Evolutionary conservation across 139 green algal species (phyloP).

Genomic region (Volvox reticuliferus): DNA sequence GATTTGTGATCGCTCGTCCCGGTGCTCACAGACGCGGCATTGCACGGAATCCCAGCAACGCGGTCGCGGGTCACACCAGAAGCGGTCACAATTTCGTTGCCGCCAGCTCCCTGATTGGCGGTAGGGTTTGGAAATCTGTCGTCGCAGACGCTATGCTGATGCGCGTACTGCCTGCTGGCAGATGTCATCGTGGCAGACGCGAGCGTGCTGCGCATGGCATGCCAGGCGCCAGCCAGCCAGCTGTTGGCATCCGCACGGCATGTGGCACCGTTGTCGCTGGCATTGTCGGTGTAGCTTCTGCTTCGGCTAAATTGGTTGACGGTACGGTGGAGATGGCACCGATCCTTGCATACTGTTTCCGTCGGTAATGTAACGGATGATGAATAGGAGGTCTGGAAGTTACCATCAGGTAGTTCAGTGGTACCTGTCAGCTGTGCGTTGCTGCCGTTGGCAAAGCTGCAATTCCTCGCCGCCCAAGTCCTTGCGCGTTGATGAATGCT

Average conservation of each 20-base stretch:
- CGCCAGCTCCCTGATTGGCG: too few relatives aligned
- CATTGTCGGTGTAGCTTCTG: neutral
- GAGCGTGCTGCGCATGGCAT: constrained; percentile 14
- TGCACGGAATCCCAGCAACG: too few relatives aligned
- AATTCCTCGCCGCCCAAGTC: neutral
- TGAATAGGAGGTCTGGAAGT: too few relatives aligned
- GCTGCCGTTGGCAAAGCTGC: too few relatives aligned
- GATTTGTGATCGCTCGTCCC: neutral
- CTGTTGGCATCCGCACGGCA: neutral
- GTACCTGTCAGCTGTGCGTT: neutral
- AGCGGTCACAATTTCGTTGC: too few relatives aligned
- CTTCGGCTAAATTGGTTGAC: neutral
- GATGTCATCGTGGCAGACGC: neutral
- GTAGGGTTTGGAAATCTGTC: too few relatives aligned
- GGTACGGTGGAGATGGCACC: neutral
- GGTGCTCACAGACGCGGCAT: too few relatives aligned
- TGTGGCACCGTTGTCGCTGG: neutral
- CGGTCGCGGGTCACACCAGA: too few relatives aligned
- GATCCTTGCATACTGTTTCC: neutral
- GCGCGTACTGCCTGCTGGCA: neutral
- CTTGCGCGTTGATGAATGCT: neutral
- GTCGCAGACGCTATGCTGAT: neutral
- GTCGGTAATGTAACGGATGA: neutral
- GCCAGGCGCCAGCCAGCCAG: neutral
- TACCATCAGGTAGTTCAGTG: neutral